Evolutionary conservation across 1,139 yeast species (phyloP), one percentile per base, ranked within the genome.

Genomic region (Meyerozyma guilliermondii): DNA sequence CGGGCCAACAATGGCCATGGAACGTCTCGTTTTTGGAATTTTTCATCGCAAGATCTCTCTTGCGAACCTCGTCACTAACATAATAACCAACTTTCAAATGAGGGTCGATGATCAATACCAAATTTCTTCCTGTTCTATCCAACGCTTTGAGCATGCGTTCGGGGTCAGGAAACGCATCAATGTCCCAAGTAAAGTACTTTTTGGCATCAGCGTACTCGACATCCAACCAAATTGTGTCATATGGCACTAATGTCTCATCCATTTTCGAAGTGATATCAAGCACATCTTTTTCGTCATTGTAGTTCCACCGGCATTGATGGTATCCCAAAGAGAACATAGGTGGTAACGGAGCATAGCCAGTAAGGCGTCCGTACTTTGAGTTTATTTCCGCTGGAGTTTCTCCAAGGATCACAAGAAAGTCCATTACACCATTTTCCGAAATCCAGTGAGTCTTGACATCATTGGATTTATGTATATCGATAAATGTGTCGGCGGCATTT

Each of bases 1-100:
- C 99, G 1, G 98, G 98, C 99, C 99, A 92, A 63, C 98, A 92
- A 60, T 89, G 94, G 2, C 97, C 98, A 46, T 76, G 71, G 58
- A 73, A 91, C 2, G 81, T 65, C 1, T 66, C 60, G 35, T 70
- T 65, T 3, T 46, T 38, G 4, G 59, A 41, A 38, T 79, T 80
- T 17, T 73, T 71, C 44, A 74, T 67, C 1, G 69, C 61, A 2
- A 66, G 48, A 18, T 63, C 54, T 23, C 71, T 58, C 10, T 68
- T 59, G 14, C 67, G 60, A 24, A 85, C 52, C 1, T 59, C 62
- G 10, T 83, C 73, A 55, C 91, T 83, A 1, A 87, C 78, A 20
- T 68, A 66, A 59, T 89, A 91, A 5, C 76, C 82, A 0, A 71
- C 66, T 58, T 89, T 91, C 44, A 94, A 67, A 62, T 92, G 98